Evolutionary conservation across 2,329 filamentous ascomycete species (phyloP).

Genomic region (Sporothrix dimorphospora): DNA sequence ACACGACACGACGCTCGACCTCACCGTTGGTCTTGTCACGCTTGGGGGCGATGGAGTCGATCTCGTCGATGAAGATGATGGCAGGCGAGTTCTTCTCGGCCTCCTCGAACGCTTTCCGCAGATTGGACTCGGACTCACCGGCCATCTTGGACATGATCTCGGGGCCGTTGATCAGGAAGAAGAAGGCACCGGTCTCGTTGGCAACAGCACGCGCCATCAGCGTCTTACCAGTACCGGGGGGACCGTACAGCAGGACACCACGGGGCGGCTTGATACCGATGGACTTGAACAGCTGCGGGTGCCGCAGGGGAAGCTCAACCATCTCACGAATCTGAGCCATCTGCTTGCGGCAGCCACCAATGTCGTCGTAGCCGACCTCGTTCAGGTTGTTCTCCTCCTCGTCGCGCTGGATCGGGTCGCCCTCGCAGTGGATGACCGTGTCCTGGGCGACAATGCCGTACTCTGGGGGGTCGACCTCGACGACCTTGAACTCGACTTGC

Average conservation of each 20-base stretch:
- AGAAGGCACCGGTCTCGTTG: slow-evolving; percentile 98
- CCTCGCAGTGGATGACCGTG: slow-evolving; percentile 98
- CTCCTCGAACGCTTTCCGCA: slow-evolving; percentile 99
- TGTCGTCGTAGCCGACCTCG: slow-evolving; percentile 98
- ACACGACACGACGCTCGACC: slow-evolving; percentile 97
- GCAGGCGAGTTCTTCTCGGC: slow-evolving; percentile 99
- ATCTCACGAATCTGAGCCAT: slow-evolving; percentile 99
- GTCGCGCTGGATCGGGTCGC: slow-evolving; percentile 92
- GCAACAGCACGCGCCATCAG: slow-evolving; percentile 98
- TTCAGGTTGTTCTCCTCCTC: slow-evolving; percentile 99
- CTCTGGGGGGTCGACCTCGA: slow-evolving; percentile 97
- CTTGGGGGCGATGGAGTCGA: slow-evolving; percentile 98
- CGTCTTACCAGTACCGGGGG: slow-evolving; percentile 98
- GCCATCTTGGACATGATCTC: slow-evolving; percentile 99
- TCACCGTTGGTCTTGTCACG: slow-evolving; percentile 99
- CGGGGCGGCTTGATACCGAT: slow-evolving; percentile 99
- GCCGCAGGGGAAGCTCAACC: slow-evolving; percentile 93
- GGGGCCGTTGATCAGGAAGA: slow-evolving; percentile 98
- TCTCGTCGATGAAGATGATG: slow-evolving; percentile 99
- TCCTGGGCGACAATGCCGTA: slow-evolving; percentile 99
- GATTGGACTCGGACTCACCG: slow-evolving; percentile 96
- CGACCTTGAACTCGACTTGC: slow-evolving; percentile 99
- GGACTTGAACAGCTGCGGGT: slow-evolving; percentile 99
- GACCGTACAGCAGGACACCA: slow-evolving; percentile 94
- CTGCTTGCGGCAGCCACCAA: slow-evolving; percentile 98